A percentile compares a stretch with the other conserved stretches of the same genome.
phyloP scores from a whole-genome alignment of 345 rosid species.

The Citrus hindsii region DNA sequence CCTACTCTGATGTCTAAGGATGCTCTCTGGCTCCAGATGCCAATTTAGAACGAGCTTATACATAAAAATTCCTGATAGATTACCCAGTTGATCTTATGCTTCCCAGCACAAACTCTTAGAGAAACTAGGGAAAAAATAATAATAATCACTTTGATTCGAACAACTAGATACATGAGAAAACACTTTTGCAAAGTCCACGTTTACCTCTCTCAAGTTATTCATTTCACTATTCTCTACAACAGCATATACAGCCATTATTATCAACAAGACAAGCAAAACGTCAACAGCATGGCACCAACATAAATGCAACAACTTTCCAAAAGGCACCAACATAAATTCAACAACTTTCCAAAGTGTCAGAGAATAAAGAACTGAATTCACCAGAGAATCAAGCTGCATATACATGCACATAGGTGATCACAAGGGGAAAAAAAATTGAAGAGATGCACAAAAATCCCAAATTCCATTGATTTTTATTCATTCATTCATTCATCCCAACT shows the following conservation, averaged over 20 bases:
- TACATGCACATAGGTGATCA: neutral
- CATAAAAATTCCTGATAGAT: neutral
- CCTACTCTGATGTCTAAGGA: neutral
- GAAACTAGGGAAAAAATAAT: neutral
- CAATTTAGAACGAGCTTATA: neutral
- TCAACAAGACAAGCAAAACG: neutral
- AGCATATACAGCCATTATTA: neutral
- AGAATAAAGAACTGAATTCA: neutral
- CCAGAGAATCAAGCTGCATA: neutral
- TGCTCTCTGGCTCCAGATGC: neutral
- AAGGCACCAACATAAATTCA: too few relatives aligned
- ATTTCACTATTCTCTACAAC: neutral
- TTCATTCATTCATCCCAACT: neutral
- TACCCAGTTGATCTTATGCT: neutral
- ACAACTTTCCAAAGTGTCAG: neutral
- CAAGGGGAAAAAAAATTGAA: neutral
- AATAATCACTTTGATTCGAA: neutral
- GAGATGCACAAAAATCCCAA: neutral
- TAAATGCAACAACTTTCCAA: neutral
- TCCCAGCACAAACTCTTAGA: neutral
- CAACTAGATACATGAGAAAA: neutral
- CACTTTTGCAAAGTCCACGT: neutral
- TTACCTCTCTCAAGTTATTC: neutral
- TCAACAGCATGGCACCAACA: neutral
- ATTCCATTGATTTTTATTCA: neutral